Evolutionary conservation across 345 rosid species (phyloP).

Genomic region (Linum tenue): DNA sequence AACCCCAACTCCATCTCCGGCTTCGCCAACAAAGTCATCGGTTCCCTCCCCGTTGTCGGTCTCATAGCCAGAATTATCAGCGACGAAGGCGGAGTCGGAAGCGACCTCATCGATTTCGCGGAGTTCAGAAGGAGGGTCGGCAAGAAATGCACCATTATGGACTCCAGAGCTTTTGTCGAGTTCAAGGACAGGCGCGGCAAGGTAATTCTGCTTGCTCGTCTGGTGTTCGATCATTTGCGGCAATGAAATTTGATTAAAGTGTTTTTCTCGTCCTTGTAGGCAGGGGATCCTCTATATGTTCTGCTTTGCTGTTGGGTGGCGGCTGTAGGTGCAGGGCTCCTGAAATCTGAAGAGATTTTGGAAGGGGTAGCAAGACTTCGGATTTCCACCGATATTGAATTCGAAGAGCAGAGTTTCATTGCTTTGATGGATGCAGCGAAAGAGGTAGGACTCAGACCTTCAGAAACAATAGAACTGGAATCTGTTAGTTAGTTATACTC

Average conservation of each 20-base stretch:
- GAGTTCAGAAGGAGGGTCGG: conserved; percentile 92
- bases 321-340: conserved; percentile 91
- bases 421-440: conserved; percentile 73
- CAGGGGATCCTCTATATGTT: conserved; percentile 90
- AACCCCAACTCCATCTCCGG: conserved; percentile 57
- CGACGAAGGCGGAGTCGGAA: conserved; percentile 90
- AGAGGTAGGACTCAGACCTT: conserved; percentile 43
- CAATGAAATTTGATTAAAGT: not conserved
- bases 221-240: not conserved
- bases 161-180: conserved; percentile 86
- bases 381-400: conserved; percentile 73
- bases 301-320: conserved; percentile 89
- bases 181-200: conserved; percentile 72
- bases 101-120: conserved; percentile 77
- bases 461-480: no score
- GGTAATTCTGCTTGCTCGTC: conserved; percentile 26
- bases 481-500: no score
- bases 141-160: conserved; percentile 54
- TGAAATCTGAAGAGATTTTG: conserved; percentile 85
- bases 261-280: conserved; percentile 22
- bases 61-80: conserved; percentile 76
- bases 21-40: conserved; percentile 67
- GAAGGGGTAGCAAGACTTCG: conserved; percentile 78
- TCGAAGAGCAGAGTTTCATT: conserved; percentile 82
- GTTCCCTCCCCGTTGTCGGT: conserved; percentile 82